Conservation (phyloP, 345 rosid genomes). For the Citrus cavaleriei region DNA sequence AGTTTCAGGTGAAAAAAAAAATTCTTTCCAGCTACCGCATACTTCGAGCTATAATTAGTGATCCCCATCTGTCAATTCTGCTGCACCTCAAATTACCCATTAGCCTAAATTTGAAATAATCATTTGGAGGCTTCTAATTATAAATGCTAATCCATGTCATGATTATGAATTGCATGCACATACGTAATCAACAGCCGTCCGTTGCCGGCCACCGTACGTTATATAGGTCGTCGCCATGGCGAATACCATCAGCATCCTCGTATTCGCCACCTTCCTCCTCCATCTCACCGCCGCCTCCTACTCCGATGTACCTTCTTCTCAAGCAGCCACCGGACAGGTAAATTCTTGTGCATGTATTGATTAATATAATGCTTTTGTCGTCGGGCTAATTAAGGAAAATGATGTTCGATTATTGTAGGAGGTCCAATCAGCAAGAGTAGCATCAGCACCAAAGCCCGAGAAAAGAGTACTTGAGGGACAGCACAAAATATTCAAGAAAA, state of each 20-base stretch:
- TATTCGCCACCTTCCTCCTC: background rate
- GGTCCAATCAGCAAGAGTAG: too few relatives aligned
- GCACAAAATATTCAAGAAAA: too few relatives aligned
- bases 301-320: background rate
- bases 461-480: too few relatives aligned
- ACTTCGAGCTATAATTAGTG: background rate
- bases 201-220: background rate
- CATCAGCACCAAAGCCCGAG: too few relatives aligned
- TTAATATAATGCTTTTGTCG: too few relatives aligned
- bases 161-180: background rate
- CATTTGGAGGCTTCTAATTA: background rate
- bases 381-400: too few relatives aligned
- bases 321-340: background rate
- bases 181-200: background rate
- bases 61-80: background rate
- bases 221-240: background rate
- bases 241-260: background rate
- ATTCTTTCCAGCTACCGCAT: background rate
- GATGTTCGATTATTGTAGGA: too few relatives aligned
- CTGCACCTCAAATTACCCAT: background rate
- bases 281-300: background rate
- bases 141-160: background rate
- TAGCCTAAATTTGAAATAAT: background rate
- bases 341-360: too few relatives aligned
- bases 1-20: background rate